phyloP scores from a whole-genome alignment of 768 basidiomycete species.

The Obba rivulosa region DNA sequence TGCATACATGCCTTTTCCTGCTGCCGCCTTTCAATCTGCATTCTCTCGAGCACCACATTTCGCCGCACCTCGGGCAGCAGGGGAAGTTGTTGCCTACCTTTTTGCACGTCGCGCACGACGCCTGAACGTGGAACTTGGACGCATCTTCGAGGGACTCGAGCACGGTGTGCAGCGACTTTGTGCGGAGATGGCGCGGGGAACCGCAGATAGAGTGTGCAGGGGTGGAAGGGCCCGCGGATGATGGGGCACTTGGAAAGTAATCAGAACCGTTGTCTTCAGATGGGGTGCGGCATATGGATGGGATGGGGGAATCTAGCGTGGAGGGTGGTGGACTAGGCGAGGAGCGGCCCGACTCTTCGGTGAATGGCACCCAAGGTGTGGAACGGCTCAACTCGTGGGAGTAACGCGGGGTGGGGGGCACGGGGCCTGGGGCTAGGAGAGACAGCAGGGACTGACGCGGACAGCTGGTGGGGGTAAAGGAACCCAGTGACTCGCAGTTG shows the following conservation, averaged over 20 bases:
- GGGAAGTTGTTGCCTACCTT: constrained; percentile 25
- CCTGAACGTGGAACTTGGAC: constrained; percentile 22
- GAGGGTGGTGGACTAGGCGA: constrained; percentile 3
- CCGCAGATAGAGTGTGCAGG: constrained; percentile 14
- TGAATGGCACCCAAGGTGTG: neutral
- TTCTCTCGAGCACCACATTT: constrained; percentile 27
- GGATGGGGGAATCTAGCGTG: constrained; percentile 15
- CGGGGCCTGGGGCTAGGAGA: constrained; percentile 7
- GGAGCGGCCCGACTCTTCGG: neutral
- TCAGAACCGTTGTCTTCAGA: constrained; percentile 22
- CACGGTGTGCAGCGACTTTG: constrained; percentile 15
- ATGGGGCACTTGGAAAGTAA: constrained; percentile 23
- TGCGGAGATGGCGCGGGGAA: constrained; percentile 2
- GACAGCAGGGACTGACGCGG: constrained; percentile 15
- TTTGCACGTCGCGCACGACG: constrained; percentile 25
- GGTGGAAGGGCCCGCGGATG: constrained; percentile 23
- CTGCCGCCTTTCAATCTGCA: constrained; percentile 13
- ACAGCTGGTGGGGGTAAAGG: constrained; percentile 21
- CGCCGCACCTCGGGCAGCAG: constrained; percentile 26
- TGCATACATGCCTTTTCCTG: constrained; percentile 14
- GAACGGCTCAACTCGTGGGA: neutral
- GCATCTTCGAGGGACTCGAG: constrained; percentile 23
- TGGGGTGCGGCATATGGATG: constrained; percentile 25
- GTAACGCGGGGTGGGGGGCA: neutral
- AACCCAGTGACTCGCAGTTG: constrained; percentile 18